Evolutionary conservation across 192 early-diverging fungal genomes (phyloP).

Genomic region (Backusella westeae): DNA sequence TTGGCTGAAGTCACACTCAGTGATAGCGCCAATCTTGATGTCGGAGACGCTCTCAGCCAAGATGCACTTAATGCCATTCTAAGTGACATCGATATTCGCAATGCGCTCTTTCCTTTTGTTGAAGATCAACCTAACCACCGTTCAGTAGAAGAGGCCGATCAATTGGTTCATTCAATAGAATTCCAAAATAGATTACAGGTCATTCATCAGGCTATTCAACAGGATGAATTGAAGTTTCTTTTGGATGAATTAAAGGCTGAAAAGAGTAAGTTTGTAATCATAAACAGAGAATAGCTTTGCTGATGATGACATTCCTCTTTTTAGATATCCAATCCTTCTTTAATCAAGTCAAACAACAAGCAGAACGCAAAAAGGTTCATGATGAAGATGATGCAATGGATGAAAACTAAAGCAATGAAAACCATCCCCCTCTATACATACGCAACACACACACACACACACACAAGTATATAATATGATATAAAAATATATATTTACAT

Average conservation of each 20-base stretch:
- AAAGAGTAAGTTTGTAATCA: neutral
- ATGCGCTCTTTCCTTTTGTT: constrained; percentile 46
- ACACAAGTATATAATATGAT: neutral
- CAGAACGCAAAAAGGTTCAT: neutral
- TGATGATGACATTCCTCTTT: neutral
- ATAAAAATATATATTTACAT: no score
- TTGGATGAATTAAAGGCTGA: neutral
- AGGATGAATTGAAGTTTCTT: neutral
- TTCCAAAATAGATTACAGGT: constrained; percentile 5
- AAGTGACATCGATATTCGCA: constrained; percentile 37
- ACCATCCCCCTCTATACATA: neutral
- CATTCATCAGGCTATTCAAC: neutral
- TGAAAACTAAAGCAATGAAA: constrained; percentile 2
- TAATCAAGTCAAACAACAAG: neutral
- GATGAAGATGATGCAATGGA: neutral
- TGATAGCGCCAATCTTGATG: neutral
- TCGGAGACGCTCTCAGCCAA: constrained; percentile 9
- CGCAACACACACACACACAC: neutral
- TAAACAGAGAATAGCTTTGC: neutral
- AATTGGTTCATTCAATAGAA: neutral
- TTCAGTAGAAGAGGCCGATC: neutral
- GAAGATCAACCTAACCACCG: constrained; percentile 18
- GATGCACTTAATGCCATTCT: constrained; percentile 40
- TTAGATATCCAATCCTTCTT: constrained; percentile 1
- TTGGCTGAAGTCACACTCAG: neutral